Evolutionary conservation across 2,329 filamentous ascomycete genomes (phyloP).

Genomic region (Epicoccum nigrum): DNA sequence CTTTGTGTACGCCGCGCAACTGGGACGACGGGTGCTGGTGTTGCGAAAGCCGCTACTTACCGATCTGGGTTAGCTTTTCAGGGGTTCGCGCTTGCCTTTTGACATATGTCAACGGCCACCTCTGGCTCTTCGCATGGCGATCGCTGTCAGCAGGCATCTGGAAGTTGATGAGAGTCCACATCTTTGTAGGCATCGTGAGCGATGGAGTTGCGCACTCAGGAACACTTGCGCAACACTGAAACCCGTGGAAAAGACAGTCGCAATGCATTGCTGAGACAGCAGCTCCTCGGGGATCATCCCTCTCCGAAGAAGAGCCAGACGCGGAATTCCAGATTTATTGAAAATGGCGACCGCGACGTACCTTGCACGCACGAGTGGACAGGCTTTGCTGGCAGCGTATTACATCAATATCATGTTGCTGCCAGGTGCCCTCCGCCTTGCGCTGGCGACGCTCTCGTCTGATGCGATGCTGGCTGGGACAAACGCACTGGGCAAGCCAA

Average conservation of each 20-base stretch:
- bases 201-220: background rate
- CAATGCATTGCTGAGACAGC: conserved; percentile 23
- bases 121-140: conserved; percentile 4
- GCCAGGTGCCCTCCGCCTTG: too few relatives aligned
- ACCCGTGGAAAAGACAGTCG: conserved; percentile 7
- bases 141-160: conserved; percentile 9
- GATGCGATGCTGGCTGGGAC: too few relatives aligned
- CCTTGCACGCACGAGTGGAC: conserved; percentile 7
- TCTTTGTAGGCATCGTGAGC: background rate
- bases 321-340: conserved; percentile 1
- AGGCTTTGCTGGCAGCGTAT: background rate
- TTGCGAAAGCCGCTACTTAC: conserved; percentile 23
- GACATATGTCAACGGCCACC: conserved; percentile 13
- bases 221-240: conserved; percentile 1
- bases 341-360: conserved; percentile 6
- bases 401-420: background rate
- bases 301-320: conserved; percentile 18
- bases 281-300: conserved; percentile 18
- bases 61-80: conserved; percentile 13
- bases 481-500: too few relatives aligned
- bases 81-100: conserved; percentile 12
- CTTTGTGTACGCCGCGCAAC: conserved; percentile 32
- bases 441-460: too few relatives aligned
- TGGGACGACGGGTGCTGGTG: conserved; percentile 27
- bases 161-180: conserved; percentile 14